Percentiles rank a stretch among this genome's conserved stretches.
phyloP scores from a whole-genome alignment of 345 rosid genomes.

The Heritiera fomes region DNA sequence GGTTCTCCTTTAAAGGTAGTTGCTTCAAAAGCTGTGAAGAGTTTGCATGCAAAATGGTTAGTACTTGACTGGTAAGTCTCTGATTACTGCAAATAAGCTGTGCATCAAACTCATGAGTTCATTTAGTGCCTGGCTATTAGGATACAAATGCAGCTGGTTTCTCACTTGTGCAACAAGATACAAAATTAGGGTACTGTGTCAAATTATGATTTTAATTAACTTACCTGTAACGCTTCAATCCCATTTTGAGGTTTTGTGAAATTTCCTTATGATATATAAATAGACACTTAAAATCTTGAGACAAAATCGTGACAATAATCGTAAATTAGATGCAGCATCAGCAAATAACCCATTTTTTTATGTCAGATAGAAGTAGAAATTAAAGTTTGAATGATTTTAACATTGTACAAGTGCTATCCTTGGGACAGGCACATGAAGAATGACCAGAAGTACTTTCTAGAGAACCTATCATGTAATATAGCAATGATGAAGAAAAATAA shows the following conservation, averaged over 20 bases:
- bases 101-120: not conserved
- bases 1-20: not conserved
- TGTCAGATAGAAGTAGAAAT: not conserved
- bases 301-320: too few species aligned
- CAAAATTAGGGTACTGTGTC: too few species aligned
- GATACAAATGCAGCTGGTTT: not conserved
- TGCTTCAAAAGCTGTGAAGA: not conserved
- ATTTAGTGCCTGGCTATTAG: not conserved
- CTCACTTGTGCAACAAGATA: too few species aligned
- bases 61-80: conserved; percentile 1
- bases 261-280: too few species aligned
- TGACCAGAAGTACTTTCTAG: conserved; percentile 45
- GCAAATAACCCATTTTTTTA: not conserved
- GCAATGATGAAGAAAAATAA: conserved; percentile 47
- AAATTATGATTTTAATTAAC: too few species aligned
- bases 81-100: not conserved
- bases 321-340: too few species aligned
- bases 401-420: not conserved
- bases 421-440: conserved; percentile 57
- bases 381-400: not conserved
- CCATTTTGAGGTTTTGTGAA: too few species aligned
- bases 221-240: too few species aligned
- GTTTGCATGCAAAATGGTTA: not conserved
- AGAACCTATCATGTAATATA: conserved; percentile 54
- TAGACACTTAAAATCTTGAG: too few species aligned